phyloP scores from a whole-genome alignment of 78 protist species.

The Tieghemostelium lacteum region DNA sequence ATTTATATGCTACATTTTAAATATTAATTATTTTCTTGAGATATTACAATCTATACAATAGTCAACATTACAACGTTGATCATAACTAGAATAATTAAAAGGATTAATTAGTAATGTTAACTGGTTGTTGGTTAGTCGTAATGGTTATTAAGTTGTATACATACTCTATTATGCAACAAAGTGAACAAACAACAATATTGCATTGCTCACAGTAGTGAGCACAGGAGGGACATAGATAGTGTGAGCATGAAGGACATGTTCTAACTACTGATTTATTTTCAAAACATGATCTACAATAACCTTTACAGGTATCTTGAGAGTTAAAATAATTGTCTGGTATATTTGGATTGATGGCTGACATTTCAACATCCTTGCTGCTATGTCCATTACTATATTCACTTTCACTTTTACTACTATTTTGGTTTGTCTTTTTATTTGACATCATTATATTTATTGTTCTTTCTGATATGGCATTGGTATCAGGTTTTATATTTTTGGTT shows the following conservation, averaged over 20 bases:
- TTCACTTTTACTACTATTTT: neutral
- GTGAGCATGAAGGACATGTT: slow-evolving; percentile 21
- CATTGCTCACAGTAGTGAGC: slow-evolving; percentile 18
- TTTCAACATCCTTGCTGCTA: neutral
- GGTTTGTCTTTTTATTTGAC: neutral
- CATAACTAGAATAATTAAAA: neutral
- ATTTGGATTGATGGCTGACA: slow-evolving; percentile 1
- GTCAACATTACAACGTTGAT: slow-evolving; percentile 1
- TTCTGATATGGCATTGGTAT: slow-evolving; percentile 3
- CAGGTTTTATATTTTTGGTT: slow-evolving; percentile 7
- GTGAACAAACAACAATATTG: slow-evolving; percentile 7
- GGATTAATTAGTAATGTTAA: neutral
- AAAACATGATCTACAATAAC: neutral
- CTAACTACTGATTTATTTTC: neutral
- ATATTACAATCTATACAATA: slow-evolving; percentile 53
- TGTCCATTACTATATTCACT: neutral
- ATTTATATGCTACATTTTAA: too few relatives aligned
- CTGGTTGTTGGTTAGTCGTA: neutral
- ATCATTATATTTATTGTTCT: slow-evolving; percentile 24
- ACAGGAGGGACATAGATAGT: neutral
- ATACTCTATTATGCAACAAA: slow-evolving; percentile 32
- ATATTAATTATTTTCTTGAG: too few relatives aligned
- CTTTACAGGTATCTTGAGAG: neutral
- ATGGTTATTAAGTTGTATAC: neutral
- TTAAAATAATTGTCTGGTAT: slow-evolving; percentile 12